A percentile compares a stretch with the other conserved stretches of the same genome.
These are phyloP conservation scores for Fusarium sp. DNA, from an alignment of 2,329 filamentous ascomycete genomes.

Conservation along the genomic window DNA sequence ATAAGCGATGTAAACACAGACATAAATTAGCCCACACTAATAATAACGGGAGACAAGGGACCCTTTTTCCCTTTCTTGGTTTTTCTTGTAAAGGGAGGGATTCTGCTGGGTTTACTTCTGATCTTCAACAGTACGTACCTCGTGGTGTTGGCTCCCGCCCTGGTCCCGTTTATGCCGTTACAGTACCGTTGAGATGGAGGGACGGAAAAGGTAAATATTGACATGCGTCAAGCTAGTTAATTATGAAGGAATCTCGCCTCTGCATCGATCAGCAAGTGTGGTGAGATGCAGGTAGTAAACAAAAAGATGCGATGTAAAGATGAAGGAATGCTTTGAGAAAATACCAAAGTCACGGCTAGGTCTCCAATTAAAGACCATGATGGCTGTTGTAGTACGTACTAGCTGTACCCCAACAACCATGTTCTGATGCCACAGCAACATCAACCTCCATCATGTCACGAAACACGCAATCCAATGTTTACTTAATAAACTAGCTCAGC, in stretches of 20 bases:
- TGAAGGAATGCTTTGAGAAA: neutral
- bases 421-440: conserved; percentile 31
- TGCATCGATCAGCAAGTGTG: neutral
- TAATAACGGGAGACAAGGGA: neutral
- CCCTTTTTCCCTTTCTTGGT: conserved; percentile 10
- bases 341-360: conserved; percentile 8
- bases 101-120: conserved; percentile 23
- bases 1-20: conserved; percentile 22
- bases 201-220: conserved; percentile 12
- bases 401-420: neutral
- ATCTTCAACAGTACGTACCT: conserved; percentile 17
- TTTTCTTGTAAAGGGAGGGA: conserved; percentile 22
- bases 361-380: conserved; percentile 8
- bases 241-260: neutral
- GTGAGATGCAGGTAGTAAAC: neutral
- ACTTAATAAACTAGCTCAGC: neutral
- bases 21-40: conserved; percentile 7
- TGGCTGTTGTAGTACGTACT: conserved; percentile 6
- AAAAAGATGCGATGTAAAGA: neutral
- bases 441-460: conserved; percentile 7
- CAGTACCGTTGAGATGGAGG: conserved; percentile 27
- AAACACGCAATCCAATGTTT: conserved; percentile 28
- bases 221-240: neutral
- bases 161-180: conserved; percentile 28
- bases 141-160: conserved; percentile 27